A percentile compares a stretch with the other conserved stretches of the same genome.
Evolutionary conservation across 2,329 filamentous ascomycete genomes (phyloP).

Genomic region (Dactylonectria macrodidyma): DNA sequence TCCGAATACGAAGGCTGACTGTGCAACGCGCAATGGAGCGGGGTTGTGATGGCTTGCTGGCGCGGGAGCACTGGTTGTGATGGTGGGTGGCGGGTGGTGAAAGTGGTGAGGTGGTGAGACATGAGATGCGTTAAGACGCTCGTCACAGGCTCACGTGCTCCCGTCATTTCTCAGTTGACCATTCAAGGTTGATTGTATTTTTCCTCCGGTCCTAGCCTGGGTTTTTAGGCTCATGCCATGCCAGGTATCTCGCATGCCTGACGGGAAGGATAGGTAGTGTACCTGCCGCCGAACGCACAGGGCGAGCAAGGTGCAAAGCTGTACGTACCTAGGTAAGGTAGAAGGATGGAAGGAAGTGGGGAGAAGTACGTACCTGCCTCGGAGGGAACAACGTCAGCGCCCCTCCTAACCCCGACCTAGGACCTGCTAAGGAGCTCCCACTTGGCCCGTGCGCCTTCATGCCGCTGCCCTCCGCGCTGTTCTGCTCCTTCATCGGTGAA

Average conservation of each 20-base stretch:
- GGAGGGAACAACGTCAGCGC: conserved; percentile 45
- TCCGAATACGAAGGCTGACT: conserved; percentile 29
- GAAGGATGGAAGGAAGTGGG: conserved; percentile 20
- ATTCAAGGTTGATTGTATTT: neutral
- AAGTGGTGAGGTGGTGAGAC: conserved; percentile 10
- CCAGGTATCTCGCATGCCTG: conserved; percentile 1
- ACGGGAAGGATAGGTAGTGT: neutral
- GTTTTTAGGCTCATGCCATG: neutral
- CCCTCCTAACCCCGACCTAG: conserved; percentile 14
- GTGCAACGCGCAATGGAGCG: conserved; percentile 25
- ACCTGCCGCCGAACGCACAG: conserved; percentile 4
- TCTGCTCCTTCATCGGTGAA: conserved; percentile 19
- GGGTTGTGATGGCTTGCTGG: conserved; percentile 18
- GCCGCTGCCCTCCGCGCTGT: conserved; percentile 22
- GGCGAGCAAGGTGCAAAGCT: neutral
- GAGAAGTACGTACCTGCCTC: conserved; percentile 31
- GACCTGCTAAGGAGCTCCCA: conserved; percentile 28
- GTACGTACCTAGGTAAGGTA: conserved; percentile 1
- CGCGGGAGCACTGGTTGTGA: conserved; percentile 6
- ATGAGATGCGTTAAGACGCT: conserved; percentile 6
- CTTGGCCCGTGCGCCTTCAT: conserved; percentile 43
- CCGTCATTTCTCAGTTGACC: neutral
- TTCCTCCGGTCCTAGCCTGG: neutral
- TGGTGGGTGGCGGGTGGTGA: conserved; percentile 27
- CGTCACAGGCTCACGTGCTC: conserved; percentile 26